Conservation (phyloP, 1,284 basidiomycete species). For the Apiotrichum mycotoxinovorans region DNA sequence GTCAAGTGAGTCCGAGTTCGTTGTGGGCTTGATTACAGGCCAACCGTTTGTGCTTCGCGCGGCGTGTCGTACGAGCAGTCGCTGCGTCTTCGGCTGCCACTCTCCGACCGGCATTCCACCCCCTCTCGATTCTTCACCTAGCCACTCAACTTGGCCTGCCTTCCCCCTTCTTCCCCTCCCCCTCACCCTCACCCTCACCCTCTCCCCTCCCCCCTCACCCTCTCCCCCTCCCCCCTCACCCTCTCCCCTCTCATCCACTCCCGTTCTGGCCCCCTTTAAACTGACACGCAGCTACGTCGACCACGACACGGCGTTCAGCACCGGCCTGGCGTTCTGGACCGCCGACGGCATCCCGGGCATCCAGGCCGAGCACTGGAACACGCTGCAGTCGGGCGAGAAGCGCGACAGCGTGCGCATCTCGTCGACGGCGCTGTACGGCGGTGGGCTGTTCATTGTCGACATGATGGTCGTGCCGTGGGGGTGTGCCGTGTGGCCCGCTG, state of each 20-base stretch:
- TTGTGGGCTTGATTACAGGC: no score
- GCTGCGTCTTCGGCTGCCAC: neutral
- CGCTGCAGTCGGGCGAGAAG: constrained; percentile 16
- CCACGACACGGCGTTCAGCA: constrained; percentile 20
- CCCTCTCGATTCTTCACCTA: neutral
- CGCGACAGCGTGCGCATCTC: constrained; percentile 61
- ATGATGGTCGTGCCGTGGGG: constrained; percentile 71
- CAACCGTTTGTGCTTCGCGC: no score
- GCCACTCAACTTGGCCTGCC: no score
- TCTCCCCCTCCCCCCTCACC: neutral
- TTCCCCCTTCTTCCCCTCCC: no score
- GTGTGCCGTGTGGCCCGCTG: constrained; percentile 78
- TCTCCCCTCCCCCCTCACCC: neutral
- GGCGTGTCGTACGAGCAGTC: no score
- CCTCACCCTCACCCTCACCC: no score
- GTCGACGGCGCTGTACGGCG: constrained; percentile 61
- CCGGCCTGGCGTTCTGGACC: constrained; percentile 38
- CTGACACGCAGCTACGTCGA: constrained; percentile 28
- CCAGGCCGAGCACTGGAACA: constrained; percentile 42
- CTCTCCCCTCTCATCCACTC: neutral
- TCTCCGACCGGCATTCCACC: neutral
- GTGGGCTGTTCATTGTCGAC: constrained; percentile 75
- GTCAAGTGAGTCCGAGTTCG: constrained; percentile 26
- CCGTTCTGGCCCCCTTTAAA: constrained; percentile 1
- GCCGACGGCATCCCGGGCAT: constrained; percentile 32